phyloP scores from a whole-genome alignment of 192 early-diverging fungal species.

The Geranomyces variabilis region DNA sequence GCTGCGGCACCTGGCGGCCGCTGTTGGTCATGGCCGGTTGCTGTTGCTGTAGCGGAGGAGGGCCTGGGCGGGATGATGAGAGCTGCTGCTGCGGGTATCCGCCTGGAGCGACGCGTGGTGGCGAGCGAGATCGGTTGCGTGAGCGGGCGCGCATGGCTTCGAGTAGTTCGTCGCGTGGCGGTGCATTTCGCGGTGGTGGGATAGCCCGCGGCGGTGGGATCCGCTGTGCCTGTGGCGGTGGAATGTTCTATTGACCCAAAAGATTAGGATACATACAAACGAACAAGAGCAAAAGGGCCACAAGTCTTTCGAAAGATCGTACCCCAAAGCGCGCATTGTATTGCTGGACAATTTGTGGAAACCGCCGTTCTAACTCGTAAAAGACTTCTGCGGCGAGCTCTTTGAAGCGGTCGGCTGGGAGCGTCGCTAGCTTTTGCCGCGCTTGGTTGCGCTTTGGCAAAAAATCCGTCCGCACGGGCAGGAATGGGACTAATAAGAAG shows the following conservation, averaged over 20 bases:
- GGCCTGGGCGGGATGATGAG: no score
- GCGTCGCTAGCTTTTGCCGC: conserved; percentile 91
- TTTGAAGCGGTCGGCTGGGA: conserved; percentile 81
- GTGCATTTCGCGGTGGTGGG: neutral
- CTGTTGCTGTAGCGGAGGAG: no score
- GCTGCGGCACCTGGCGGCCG: neutral
- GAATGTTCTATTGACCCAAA: no score
- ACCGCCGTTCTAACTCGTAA: conserved; percentile 50
- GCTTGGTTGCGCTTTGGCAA: conserved; percentile 95
- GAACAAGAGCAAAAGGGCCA: no score
- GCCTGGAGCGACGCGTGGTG: neutral
- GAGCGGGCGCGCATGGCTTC: neutral
- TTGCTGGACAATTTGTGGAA: conserved; percentile 9
- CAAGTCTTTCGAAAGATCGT: no score
- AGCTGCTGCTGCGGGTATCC: no score
- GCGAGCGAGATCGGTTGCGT: neutral
- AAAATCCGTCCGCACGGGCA: conserved; percentile 82
- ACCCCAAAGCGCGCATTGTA: conserved; percentile 11
- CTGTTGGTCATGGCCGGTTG: neutral
- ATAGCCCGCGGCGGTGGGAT: neutral
- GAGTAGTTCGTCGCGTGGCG: neutral
- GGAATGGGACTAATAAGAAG: conserved; percentile 77
- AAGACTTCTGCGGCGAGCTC: conserved; percentile 91
- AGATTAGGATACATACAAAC: no score
- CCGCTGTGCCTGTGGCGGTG: neutral